phyloP scores from a whole-genome alignment of 345 rosid genomes.

The Litchi chinensis region DNA sequence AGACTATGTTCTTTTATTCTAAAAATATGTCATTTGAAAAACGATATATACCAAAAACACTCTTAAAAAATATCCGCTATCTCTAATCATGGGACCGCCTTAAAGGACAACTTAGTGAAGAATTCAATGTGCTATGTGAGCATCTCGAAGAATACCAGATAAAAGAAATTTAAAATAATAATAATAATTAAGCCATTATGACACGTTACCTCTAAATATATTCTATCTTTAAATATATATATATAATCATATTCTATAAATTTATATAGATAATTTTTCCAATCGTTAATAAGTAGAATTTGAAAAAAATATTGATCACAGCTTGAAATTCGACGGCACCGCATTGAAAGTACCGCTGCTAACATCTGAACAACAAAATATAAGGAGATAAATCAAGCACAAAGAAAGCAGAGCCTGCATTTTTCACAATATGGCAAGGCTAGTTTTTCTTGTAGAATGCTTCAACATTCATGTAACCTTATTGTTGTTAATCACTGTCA shows the following conservation, averaged over 20 bases:
- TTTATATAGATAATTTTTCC: too few species aligned
- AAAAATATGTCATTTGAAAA: neutral
- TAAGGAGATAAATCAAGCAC: neutral
- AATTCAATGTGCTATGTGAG: neutral
- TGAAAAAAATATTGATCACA: too few species aligned
- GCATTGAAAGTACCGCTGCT: neutral
- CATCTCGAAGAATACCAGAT: neutral
- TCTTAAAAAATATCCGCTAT: neutral
- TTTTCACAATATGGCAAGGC: slow-evolving; percentile 22
- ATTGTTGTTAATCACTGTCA: neutral
- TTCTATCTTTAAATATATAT: too few species aligned
- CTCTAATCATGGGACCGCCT: neutral
- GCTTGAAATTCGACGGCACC: too few species aligned
- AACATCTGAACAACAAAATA: neutral
- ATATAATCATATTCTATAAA: too few species aligned
- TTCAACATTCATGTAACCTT: neutral
- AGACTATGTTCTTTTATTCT: too few species aligned
- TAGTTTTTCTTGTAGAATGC: neutral
- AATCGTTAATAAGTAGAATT: too few species aligned
- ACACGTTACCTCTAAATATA: too few species aligned
- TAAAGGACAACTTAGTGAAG: neutral
- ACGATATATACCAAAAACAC: too few species aligned
- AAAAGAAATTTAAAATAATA: neutral
- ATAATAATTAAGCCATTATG: too few species aligned
- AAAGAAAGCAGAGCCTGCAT: neutral